Conservation (phyloP, 176 grass and related monocot genomes). For the Calamus simplicifolius region DNA sequence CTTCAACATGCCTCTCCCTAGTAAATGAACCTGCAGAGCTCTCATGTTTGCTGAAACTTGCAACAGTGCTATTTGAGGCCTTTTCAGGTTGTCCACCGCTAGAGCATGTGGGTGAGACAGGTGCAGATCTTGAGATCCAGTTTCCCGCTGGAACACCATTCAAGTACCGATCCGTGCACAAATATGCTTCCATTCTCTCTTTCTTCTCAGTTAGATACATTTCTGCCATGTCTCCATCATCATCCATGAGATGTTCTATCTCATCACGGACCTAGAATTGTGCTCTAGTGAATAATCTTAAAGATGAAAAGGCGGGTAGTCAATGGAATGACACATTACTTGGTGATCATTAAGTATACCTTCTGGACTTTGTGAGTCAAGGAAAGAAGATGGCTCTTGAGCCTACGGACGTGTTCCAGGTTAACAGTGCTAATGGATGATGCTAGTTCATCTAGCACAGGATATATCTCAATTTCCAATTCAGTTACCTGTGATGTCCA, state of each 20-base stretch:
- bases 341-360: not conserved
- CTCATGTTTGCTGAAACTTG: conserved; percentile 14
- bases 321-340: not conserved
- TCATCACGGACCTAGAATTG: conserved; percentile 3
- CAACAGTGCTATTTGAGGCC: conserved; percentile 1
- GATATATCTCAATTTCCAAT: conserved; percentile 20
- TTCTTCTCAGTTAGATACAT: conserved; percentile 23
- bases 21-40: conserved; percentile 9
- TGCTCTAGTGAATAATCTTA: not conserved
- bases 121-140: conserved; percentile 14
- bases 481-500: conserved; percentile 9
- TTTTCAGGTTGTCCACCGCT: conserved; percentile 12
- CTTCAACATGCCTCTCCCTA: conserved; percentile 11
- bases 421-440: conserved; percentile 14
- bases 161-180: not conserved
- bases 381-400: conserved; percentile 14
- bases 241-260: conserved; percentile 21
- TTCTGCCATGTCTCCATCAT: conserved; percentile 20
- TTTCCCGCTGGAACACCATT: not conserved
- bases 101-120: conserved; percentile 14
- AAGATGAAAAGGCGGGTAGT: not conserved
- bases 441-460: conserved; percentile 15
- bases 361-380: conserved; percentile 17
- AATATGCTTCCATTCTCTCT: conserved; percentile 12
- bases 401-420: conserved; percentile 10